Evolutionary conservation across 148 eudicot species (phyloP), one percentile per base, ranked within the genome.

Genomic region (Bassia scoparia): DNA sequence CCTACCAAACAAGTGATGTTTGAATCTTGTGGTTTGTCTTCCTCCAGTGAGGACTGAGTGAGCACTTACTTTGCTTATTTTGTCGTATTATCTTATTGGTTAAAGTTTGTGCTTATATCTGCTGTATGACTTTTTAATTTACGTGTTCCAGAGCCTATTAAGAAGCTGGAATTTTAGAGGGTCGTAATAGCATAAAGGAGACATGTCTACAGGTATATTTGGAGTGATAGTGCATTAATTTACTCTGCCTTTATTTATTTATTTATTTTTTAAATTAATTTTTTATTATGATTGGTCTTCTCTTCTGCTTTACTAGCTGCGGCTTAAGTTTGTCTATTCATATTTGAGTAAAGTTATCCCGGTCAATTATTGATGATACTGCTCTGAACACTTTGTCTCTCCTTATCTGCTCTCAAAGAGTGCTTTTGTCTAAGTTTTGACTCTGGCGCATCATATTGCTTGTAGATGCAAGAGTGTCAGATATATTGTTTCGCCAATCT

Each of bases 161-260:
- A 86, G 98, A 94, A 84, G 98, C 98, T 82, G 98, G 98, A 46
- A 94, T 94, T 73, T 87, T 94, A 81, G 98, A 94, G 83, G 98
- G 98, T 41, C 96, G 98, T 37, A 94, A 94, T 83, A 96, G 98
- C 53, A 94, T 94, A 70, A 94, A 94, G 81, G 98, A 94, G 84
- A 94, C 98, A 66, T 94, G 97, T 82, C 85, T 94, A 73, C 98
- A 93, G 96, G 98, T 93, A 85, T 56, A 55, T 48, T 33, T 54
- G 16, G 55, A 52, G 26, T 49, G 48, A 66, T 41, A 15, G 16
- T 65, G 54, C 69, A 12, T 12, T 29, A 33, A 46, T 14, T 72
- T 67, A 66, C 33, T 11, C 18, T 26, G n/a, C n/a, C n/a, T n/a
- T n/a, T n/a, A n/a, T n/a, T n/a, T n/a, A n/a, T n/a, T n/a, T n/a